Conservation (phyloP, 2,329 filamentous ascomycete species). For the Fusarium incarnatum region DNA sequence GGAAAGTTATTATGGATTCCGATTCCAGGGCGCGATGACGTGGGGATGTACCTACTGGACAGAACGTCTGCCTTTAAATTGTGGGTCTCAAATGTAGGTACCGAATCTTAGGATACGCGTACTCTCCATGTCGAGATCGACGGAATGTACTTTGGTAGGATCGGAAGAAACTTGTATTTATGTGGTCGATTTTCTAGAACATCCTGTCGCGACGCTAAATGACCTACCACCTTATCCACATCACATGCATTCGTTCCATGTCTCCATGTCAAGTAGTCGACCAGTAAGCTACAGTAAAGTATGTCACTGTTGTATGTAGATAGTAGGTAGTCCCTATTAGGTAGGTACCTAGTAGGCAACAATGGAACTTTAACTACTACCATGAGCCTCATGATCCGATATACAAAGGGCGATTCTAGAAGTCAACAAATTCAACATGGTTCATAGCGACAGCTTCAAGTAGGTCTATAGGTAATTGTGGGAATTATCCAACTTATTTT, state of each 20-base stretch:
- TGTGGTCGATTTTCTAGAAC: constrained; percentile 18
- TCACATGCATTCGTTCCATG: constrained; percentile 25
- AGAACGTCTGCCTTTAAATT: constrained; percentile 34
- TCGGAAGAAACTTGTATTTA: not conserved
- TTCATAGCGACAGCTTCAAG: not conserved
- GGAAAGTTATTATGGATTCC: constrained; percentile 16
- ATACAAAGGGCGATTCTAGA: not conserved
- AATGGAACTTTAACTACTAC: not conserved
- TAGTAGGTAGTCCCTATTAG: not conserved
- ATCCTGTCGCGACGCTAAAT: constrained; percentile 1
- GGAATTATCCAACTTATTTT: not conserved
- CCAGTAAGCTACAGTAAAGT: not conserved
- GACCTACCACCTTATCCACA: not conserved
- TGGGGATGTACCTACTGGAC: constrained; percentile 18
- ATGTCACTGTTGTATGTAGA: not conserved
- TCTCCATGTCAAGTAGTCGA: constrained; percentile 11
- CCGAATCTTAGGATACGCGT: not conserved
- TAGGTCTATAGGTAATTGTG: not conserved
- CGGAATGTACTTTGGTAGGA: not conserved
- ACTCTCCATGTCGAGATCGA: not conserved
- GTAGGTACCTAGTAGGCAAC: not conserved
- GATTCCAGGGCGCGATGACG: constrained; percentile 36
- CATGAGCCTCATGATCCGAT: not conserved
- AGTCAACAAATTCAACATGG: not conserved
- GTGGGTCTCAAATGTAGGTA: constrained; percentile 14